Evolutionary conservation across 441 rosid genomes (phyloP).

Genomic region (Cnidoscolus chayamansa): DNA sequence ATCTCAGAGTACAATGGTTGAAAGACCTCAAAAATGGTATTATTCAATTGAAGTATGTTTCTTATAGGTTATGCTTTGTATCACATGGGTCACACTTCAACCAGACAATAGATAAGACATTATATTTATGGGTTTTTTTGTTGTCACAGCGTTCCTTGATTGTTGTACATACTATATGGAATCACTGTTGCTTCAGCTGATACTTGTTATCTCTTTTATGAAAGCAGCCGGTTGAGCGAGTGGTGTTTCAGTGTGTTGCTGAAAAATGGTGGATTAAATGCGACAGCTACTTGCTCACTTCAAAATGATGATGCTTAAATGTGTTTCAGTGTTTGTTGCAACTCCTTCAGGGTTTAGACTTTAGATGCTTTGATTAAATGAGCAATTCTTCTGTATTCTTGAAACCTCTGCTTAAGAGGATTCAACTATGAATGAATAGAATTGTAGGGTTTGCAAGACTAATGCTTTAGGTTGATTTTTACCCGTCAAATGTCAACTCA

Average conservation of each 20-base stretch:
- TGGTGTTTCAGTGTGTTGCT: too few relatives aligned
- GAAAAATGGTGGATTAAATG: background rate
- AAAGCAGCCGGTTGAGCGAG: background rate
- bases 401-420: background rate
- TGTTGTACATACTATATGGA: background rate
- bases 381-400: conserved; percentile 1
- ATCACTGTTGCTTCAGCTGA: background rate
- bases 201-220: conserved; percentile 1
- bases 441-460: background rate
- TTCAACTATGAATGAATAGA: background rate
- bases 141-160: background rate
- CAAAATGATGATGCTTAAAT: background rate
- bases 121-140: background rate
- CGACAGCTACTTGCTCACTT: background rate
- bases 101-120: background rate
- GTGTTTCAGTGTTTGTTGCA: background rate
- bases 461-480: background rate
- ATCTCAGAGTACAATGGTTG: conserved; percentile 36
- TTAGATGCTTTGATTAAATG: background rate
- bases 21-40: conserved; percentile 35
- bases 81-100: background rate
- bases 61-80: background rate
- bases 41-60: background rate
- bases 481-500: too few relatives aligned
- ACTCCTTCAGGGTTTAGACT: background rate